Percentiles rank a stretch among this genome's conserved stretches.
Evolutionary conservation across 2,329 filamentous ascomycete species (phyloP).

Genomic region (Phialophora tarda): DNA sequence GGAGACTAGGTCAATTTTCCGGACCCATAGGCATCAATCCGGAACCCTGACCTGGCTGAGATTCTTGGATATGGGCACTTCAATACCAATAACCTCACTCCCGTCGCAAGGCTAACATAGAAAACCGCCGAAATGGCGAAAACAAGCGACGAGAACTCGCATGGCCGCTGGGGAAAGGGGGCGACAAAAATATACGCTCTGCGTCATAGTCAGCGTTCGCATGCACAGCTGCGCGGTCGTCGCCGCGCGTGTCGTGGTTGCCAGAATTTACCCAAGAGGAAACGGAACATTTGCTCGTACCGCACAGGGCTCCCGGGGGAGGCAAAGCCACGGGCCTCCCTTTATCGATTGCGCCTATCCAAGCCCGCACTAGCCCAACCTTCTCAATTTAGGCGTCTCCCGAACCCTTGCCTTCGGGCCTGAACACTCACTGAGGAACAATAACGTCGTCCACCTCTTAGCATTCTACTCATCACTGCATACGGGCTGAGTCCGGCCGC

Average conservation of each 20-base stretch:
- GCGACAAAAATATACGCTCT: not conserved
- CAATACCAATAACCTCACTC: conserved; percentile 3
- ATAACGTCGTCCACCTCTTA: not conserved
- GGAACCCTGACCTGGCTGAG: conserved; percentile 41
- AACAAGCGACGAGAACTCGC: conserved; percentile 8
- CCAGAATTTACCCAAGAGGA: not conserved
- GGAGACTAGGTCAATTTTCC: conserved; percentile 24
- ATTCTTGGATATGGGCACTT: conserved; percentile 12
- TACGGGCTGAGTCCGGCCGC: not conserved
- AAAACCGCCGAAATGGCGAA: conserved; percentile 7
- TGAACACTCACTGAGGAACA: not conserved
- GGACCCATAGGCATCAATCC: conserved; percentile 19
- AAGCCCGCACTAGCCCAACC: conserved; percentile 2
- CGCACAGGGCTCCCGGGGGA: not conserved
- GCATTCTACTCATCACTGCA: not conserved
- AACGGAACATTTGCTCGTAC: not conserved
- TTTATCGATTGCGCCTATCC: conserved; percentile 19
- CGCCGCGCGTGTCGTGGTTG: not conserved
- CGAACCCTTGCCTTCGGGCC: not conserved
- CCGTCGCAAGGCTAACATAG: conserved; percentile 19
- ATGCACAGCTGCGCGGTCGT: conserved; percentile 5
- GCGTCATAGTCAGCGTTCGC: not conserved
- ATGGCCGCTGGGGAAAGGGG: not conserved
- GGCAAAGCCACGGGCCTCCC: not conserved
- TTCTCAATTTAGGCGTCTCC: not conserved